Evolutionary conservation across 441 rosid genomes (phyloP).

Genomic region (Populus hybrid): DNA sequence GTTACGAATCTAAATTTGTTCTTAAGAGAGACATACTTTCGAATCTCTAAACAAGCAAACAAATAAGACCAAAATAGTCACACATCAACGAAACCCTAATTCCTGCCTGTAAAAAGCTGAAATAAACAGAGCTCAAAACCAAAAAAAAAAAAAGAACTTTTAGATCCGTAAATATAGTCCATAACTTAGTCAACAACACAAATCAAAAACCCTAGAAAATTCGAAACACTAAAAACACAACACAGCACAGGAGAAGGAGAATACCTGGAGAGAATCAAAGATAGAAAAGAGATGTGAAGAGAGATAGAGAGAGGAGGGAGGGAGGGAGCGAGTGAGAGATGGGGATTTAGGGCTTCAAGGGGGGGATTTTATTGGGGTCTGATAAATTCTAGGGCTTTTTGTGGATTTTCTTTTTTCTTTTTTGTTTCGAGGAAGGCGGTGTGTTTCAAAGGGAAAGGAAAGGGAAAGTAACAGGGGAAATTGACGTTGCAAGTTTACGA

Average conservation of each 20-base stretch:
- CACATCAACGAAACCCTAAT: background rate
- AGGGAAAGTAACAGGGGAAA: too few species aligned
- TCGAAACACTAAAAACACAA: background rate
- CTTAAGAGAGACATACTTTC: background rate
- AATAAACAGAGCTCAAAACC: background rate
- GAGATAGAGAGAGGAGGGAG: background rate
- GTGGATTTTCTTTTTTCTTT: background rate
- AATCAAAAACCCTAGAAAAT: background rate
- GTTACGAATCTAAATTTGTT: background rate
- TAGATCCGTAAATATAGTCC: background rate
- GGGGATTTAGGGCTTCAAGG: background rate
- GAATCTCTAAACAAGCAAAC: background rate
- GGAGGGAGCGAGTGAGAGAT: background rate
- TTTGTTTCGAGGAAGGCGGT: background rate
- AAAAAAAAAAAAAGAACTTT: background rate
- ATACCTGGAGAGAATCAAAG: background rate
- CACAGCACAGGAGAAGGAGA: background rate
- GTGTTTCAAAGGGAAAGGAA: background rate
- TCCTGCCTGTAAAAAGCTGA: background rate
- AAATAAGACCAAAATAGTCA: background rate
- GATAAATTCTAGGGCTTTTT: background rate
- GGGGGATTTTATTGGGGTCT: background rate
- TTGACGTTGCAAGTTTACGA: background rate
- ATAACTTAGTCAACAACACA: background rate
- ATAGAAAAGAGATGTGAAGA: background rate